Evolutionary conservation across 2,329 filamentous ascomycete genomes (phyloP).

Genomic region (Dothideomycetes sp.): DNA sequence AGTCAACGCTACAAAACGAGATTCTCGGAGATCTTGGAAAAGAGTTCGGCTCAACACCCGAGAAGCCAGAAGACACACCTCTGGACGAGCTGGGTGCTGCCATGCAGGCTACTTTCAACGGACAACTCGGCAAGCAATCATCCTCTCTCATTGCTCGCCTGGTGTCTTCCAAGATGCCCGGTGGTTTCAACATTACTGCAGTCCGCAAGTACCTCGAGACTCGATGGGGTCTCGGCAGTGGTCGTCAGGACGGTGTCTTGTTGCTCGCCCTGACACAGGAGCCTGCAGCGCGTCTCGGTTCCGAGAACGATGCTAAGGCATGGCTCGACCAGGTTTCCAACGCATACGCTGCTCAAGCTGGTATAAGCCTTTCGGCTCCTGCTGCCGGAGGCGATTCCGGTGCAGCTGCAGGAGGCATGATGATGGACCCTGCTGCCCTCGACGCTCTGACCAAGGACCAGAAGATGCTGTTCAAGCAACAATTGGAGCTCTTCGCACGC

Average conservation of each 20-base stretch:
- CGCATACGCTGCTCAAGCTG: slow-evolving; percentile 77
- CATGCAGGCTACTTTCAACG: slow-evolving; percentile 98
- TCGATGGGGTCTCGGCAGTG: slow-evolving; percentile 77
- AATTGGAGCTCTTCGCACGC: slow-evolving; percentile 85
- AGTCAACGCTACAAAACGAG: slow-evolving; percentile 97
- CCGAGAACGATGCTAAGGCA: slow-evolving; percentile 82
- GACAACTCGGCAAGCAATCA: slow-evolving; percentile 94
- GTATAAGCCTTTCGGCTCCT: slow-evolving; percentile 72
- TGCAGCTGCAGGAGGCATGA: slow-evolving; percentile 75
- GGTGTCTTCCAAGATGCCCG: slow-evolving; percentile 98
- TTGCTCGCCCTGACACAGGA: slow-evolving; percentile 88
- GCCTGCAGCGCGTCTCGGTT: slow-evolving; percentile 76
- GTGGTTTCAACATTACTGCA: slow-evolving; percentile 96
- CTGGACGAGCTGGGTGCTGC: slow-evolving; percentile 89
- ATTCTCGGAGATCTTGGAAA: slow-evolving; percentile 96
- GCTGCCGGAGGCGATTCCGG: slow-evolving; percentile 61
- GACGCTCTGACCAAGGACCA: slow-evolving; percentile 97
- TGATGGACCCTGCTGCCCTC: slow-evolving; percentile 98
- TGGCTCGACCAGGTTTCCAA: slow-evolving; percentile 83
- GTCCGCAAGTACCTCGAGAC: slow-evolving; percentile 93
- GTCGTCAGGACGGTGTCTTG: slow-evolving; percentile 84
- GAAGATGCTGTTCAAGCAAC: slow-evolving; percentile 92
- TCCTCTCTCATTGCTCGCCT: slow-evolving; percentile 85
- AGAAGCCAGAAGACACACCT: slow-evolving; percentile 96
- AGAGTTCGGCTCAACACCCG: slow-evolving; percentile 94